Base-by-base conservation (phyloP, 2,329 filamentous ascomycete species). In the Pseudogymnoascus sp. region DNA sequence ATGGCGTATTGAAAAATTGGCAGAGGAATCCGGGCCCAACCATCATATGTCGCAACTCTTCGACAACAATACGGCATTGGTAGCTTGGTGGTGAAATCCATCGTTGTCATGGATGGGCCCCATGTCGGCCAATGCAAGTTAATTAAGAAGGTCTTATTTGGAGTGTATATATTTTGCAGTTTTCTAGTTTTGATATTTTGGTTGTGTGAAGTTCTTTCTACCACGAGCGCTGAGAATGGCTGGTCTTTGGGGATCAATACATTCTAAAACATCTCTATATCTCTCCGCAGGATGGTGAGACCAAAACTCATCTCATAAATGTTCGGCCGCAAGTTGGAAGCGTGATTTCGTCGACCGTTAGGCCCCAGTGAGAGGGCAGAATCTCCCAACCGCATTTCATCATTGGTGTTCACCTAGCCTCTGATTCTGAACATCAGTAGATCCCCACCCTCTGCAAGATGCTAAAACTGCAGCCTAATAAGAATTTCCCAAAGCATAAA, bases 61-160 rank as follows among this genome's bases (percentile, higher is more conserved):
- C 10, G 4, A 33, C 7, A 33, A 11, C 4, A 31, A 31, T 15
- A 3, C 8, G 7, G 47, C 26, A 53, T 53, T n/a, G 33, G 47
- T 53, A 26, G 47, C 19, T 53, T 53, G 19, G 47, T 53, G 47
- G 47, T 57, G 19, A 70, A 73, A 74, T 74, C 68, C 71, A 68
- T 74, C 71, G 72, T 74, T 74, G 72, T 72, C 72, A 73, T 74
- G 71, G 72, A 73, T 69, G 71, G 68, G 72, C 69, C 72, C 72
- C 72, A 70, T 62, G 71, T 73, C 68, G 69, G 70, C 65, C 19
- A 26, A 53, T 53, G 47, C 47, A 53, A 50, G 26, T 28, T 28
- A 4, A 28, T 28, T 28, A 28, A 28, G 26, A 28, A 26, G 23
- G 3, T 26, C 3, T 5, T 26, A 5, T 26, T 26, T 5, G 23